Evolutionary conservation across 2,329 filamentous ascomycete genomes (phyloP).

Genomic region (Nectriaceae sp.): DNA sequence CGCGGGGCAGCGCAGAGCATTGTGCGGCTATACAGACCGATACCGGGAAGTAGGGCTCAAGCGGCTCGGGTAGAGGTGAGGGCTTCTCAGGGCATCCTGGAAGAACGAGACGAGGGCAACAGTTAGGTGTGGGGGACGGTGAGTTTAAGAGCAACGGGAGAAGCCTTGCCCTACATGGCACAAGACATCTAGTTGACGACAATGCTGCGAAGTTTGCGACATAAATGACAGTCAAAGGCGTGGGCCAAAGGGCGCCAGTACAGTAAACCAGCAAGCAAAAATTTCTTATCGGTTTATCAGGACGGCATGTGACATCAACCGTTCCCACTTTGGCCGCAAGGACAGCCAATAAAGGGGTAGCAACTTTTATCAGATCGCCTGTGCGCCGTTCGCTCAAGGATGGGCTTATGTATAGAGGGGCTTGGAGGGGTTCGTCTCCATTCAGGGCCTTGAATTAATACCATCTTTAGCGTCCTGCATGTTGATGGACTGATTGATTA

Average conservation of each 20-base stretch:
- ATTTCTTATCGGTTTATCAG: slow-evolving; percentile 25
- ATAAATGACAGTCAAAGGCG: slow-evolving; percentile 11
- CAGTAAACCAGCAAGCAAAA: slow-evolving; percentile 18
- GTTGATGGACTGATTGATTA: slow-evolving; percentile 31
- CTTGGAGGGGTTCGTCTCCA: slow-evolving; percentile 5
- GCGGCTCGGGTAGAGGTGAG: not conserved
- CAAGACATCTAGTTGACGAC: not conserved
- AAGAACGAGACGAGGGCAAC: slow-evolving; percentile 2
- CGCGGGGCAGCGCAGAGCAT: slow-evolving; percentile 14
- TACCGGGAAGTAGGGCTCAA: slow-evolving; percentile 3
- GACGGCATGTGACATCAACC: slow-evolving; percentile 28
- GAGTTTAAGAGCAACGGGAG: not conserved
- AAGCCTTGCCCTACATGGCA: not conserved
- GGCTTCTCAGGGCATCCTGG: slow-evolving; percentile 10
- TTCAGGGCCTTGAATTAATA: too few relatives aligned
- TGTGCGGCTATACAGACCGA: slow-evolving; percentile 2
- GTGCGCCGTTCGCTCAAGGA: slow-evolving; percentile 14
- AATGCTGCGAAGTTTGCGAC: slow-evolving; percentile 6
- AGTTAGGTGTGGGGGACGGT: slow-evolving; percentile 2
- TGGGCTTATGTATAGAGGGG: slow-evolving; percentile 11
- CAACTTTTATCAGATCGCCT: slow-evolving; percentile 27
- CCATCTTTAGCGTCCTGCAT: not conserved
- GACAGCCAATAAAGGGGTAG: slow-evolving; percentile 11
- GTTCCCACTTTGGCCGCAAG: not conserved
- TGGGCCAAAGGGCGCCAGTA: slow-evolving; percentile 7